Base-by-base conservation (phyloP, 345 rosid species). In the Salix suchowensis region DNA sequence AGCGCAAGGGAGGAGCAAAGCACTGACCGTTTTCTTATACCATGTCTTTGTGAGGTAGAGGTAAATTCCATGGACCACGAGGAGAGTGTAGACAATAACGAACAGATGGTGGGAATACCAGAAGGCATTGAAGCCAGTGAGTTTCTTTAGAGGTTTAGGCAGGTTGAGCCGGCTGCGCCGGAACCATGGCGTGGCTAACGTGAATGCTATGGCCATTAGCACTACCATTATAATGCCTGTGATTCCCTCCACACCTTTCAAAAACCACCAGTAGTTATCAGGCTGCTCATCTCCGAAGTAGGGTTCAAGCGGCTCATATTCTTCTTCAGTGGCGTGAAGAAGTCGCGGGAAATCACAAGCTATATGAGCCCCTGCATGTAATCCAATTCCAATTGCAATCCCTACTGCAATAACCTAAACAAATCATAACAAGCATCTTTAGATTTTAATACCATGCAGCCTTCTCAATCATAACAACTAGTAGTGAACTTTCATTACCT, bases 51-150 rank as follows among this genome's bases (percentile, higher is more conserved):
- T 84, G 84, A 94, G 93, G 82, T 89, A 94, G 74, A 94, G 91
- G 67, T 83, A 54, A 77, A 90, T 84, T 7, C 98, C 95, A 68
- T 94, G 98, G 72, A 91, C 91, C 65, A 91, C 67, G 77, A 94
- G 97, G 46, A 90, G 92, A 46, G 91, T 65, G 76, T 93, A 93
- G 81, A 93, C 98, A 34, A 91, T 87, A 24, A 93, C 86, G 68
- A 93, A 91, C 30, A 87, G 82, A 77, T 93, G 98, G 81, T 93
- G 97, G 9, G 97, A 89, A 78, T 93, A 93, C 98, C 98, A 93
- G 75, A 93, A 93, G 61, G 97, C 97, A 68, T 93, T 93, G 78
- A 94, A 94, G 36, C 98, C 98, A 0, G 98, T 90, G 55, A 94
- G 89, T 78, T 82, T 92, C 80, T 87, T 89, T 10, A 94, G 84